These are phyloP conservation scores for Trametes gibbosa DNA, from an alignment of 768 basidiomycete species.

Conservation along the genomic window DNA sequence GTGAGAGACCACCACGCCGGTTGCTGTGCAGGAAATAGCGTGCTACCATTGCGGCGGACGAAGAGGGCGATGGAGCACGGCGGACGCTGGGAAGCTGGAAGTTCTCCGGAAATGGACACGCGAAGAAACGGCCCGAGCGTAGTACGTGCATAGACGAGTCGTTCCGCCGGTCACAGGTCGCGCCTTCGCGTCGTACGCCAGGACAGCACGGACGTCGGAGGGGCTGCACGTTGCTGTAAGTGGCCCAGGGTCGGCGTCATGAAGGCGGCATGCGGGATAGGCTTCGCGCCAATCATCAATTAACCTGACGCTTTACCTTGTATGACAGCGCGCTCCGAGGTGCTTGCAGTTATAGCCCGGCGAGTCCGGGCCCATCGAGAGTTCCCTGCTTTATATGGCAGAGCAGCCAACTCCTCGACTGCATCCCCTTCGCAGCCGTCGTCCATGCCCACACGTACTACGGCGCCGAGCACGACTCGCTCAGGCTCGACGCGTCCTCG, in stretches of 20 bases:
- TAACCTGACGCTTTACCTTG: neutral
- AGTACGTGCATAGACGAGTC: neutral
- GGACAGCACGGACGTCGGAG: too few relatives aligned
- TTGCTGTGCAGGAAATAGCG: neutral
- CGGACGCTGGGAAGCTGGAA: neutral
- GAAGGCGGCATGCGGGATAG: neutral
- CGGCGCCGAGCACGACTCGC: neutral
- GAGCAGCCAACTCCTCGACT: neutral
- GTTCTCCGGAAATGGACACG: neutral
- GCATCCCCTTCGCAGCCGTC: neutral
- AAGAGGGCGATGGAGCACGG: neutral
- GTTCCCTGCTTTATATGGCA: neutral
- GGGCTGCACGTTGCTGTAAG: too few relatives aligned
- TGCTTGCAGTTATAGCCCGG: neutral
- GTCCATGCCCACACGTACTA: neutral
- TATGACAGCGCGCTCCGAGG: neutral
- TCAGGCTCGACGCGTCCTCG: neutral
- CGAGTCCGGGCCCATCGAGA: too few relatives aligned
- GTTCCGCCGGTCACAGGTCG: neutral
- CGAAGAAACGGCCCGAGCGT: neutral
- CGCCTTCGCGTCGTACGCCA: neutral
- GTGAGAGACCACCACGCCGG: neutral
- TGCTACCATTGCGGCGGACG: neutral
- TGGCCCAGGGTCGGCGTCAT: neutral
- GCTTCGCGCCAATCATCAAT: neutral